Evolutionary conservation across 805 yeast genomes (phyloP), one percentile per base, ranked within the genome.

Genomic region (Torulaspora delbrueckii): DNA sequence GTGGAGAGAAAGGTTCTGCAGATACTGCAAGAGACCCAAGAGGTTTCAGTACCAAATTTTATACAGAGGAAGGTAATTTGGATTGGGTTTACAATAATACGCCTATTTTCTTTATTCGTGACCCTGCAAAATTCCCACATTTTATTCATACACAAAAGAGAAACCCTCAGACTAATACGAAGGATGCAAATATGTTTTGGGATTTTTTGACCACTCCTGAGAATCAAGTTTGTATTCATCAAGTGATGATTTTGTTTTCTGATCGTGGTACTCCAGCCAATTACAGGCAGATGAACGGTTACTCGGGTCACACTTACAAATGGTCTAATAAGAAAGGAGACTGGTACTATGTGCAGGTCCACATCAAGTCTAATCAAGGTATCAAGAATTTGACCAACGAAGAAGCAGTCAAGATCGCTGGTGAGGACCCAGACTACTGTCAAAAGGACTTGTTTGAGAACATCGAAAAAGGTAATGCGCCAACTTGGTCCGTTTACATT

Each of bases 151-250:
- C 86, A 18, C 86, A 80, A 66, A 81, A 81, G 74, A 76, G 86
- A 57, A 73, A 79, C 66, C 86, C 87, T 14, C 73, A 76, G 57
- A 80, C 85, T 16, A 85, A 85, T 68, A 71, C 83, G 67, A 83
- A 83, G 67, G 93, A 85, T 66, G 75, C 91, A 14, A 76, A 82
- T 68, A 81, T 81, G 85, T 84, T 84, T 66, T 86, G 95, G 95
- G 91, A 86, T 68, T 86, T 82, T 65, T 74, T 84, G 62, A 77
- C 84, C 37, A 72, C 66, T 3, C 68, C 67, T 16, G 68, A 66
- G 46, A 86, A 86, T 65, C 87, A 77, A 60, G 95, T 85, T 60
- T 75, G 88, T n/a, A 69, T 77, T 46, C 93, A 86, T 66, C 91
- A 86, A 70, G 81, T 86, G 32, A 63, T 63, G 58, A 63, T 60